Evolutionary conservation across 148 eudicot genomes (phyloP).

Genomic region (Fagopyrum homotropicum): DNA sequence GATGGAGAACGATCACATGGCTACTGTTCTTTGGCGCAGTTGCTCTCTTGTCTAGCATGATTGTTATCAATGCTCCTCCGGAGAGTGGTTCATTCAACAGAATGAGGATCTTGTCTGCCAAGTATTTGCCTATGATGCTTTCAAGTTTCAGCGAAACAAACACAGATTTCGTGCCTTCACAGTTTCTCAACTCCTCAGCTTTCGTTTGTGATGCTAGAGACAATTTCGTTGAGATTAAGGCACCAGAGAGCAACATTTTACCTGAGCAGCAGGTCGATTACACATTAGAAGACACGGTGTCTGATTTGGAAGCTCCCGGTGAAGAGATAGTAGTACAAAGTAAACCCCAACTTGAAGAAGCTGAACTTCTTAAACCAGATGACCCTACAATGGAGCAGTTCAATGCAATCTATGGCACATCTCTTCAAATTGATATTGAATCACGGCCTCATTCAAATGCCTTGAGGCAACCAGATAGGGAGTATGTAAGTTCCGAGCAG

Average conservation of each 20-base stretch:
- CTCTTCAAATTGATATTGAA: no score
- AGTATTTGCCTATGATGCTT: slow-evolving; percentile 29
- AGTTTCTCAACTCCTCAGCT: slow-evolving; percentile 15
- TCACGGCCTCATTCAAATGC: neutral
- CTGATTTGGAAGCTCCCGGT: neutral
- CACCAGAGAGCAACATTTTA: neutral
- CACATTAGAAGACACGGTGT: neutral
- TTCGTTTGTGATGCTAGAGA: neutral
- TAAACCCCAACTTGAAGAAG: neutral
- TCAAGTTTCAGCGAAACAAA: slow-evolving; percentile 19
- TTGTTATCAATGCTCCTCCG: slow-evolving; percentile 19
- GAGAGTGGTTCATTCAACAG: slow-evolving; percentile 24
- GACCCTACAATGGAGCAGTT: neutral
- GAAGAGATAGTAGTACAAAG: slow-evolving; percentile 6
- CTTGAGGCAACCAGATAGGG: neutral
- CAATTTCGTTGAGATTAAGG: neutral
- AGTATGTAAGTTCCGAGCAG: neutral
- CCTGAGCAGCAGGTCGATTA: neutral
- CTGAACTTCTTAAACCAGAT: neutral
- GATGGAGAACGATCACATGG: slow-evolving; percentile 31
- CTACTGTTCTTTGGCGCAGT: slow-evolving; percentile 32
- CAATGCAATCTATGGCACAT: no score
- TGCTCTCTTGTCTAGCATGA: slow-evolving; percentile 30
- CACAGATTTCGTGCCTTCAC: slow-evolving; percentile 20
- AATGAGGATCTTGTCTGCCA: slow-evolving; percentile 31